Evolutionary conservation across 495 filamentous ascomycete genomes (phyloP), one percentile per base, ranked within the genome.

Genomic region (Cetradonia linearis): DNA sequence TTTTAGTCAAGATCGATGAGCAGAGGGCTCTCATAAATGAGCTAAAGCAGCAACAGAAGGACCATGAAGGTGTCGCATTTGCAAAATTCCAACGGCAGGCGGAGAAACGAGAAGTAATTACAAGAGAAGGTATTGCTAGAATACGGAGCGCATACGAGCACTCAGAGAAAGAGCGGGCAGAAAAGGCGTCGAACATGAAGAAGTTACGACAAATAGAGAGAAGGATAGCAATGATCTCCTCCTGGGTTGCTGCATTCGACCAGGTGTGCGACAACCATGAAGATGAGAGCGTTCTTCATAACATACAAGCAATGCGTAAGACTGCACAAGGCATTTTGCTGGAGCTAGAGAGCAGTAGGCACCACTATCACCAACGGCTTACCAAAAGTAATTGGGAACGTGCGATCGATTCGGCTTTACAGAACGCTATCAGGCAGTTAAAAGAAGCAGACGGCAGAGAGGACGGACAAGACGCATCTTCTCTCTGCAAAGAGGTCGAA

Each of bases 1-100:
- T 92, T 74, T 70, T 96, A 68, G 89, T 94, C 74, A 96, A 96
- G 79, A 96, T 94, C 76, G 91, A 95, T 68, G 91, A 95, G 75
- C 91, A 96, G 70, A 88, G 92, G 79, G 84, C 81, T 14, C 71
- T 95, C 67, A 96, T 96, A 68, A 94, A 95, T 67, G 91, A 96
- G 67, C 80, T 99, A 56, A 92, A 91, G 70, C 84, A 84, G 23
- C 89, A 95, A 67, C 87, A 95, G 67, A 95, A 88, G 70, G 87
- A 97, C 59, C 83, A 83, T n/a, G 95, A 97, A 68, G 85, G 80
- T 40, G 75, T 83, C 4, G 91, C 90, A 48, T 94, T 95, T 69
- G 78, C 80, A 63, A 97, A 96, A 71, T 95, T 96, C 73, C 81
- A 81, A 65, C 95, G 94, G 68, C 87, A 89, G 66, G 83, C 77